Base-by-base conservation (phyloP, 2,329 filamentous ascomycete species). In the Gaeumannomyces sp. region DNA sequence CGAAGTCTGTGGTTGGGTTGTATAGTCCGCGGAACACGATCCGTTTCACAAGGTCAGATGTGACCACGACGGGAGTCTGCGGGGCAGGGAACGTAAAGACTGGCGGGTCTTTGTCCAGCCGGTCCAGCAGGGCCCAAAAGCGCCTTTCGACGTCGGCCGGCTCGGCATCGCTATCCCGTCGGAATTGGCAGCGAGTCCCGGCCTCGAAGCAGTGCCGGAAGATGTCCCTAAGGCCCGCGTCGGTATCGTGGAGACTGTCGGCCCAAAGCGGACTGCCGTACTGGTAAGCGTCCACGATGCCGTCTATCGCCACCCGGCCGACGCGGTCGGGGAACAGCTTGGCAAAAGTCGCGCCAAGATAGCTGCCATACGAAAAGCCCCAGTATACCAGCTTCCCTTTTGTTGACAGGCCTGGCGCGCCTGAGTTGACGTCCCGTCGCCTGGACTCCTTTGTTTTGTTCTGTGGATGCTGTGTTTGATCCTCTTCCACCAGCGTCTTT, bases 311-410 rank as follows among this genome's bases (percentile, higher is more conserved):
- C 64, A 78, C 65, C 59, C 74, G 70, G 0, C 71, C 75, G 4
- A 77, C 73, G n/a, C 66, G 66, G 5, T 70, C 77, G 74, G 72
- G 56, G 27, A 56, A 65, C 73, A 85, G 75, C 2, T 79, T 76
- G 4, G 82, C 82, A 70, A 84, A 84, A 0, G 79, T 79, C 19
- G 77, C 80, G 3, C 83, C 83, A 0, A 85, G 74, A 2, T 83
- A 70, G 10, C 81, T 83, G 13, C 83, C 83, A 66, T 85, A 85
- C 67, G 81, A 83, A 65, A 84, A 80, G 0, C 83, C 83, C 82
- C 82, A 85, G 70, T 83, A 85, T 59, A 75, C 76, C 8, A 83
- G 73, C 64, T 72, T 72, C 3, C 71, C 69, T 56, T 62, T 59
- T 1, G 66, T 63, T 11, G 57, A 38, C 38, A 64, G 65, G 35